Evolutionary conservation across 345 rosid genomes (phyloP), one percentile per base, ranked within the genome.

Genomic region (Cardamine resedifolia): DNA sequence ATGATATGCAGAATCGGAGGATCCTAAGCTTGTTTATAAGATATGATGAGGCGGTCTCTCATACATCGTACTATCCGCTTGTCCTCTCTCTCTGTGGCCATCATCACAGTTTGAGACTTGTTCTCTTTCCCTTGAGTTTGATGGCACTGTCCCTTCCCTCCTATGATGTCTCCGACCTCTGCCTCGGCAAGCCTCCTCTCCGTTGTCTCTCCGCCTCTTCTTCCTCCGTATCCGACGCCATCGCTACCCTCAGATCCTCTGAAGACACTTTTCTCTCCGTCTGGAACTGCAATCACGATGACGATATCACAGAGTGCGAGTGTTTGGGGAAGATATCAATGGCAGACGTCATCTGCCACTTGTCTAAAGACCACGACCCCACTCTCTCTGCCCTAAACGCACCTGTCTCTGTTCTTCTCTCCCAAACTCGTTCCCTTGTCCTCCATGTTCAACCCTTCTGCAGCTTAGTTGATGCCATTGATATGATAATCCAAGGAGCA

Each of bases 171-270:
- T 85, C 96, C 52, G 98, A 90, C 77, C 92, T 94, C 80, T 94
- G 97, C 77, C 87, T 94, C 23, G 98, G 96, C 60, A 94, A 94
- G 78, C 98, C 97, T 23, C 85, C 96, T 10, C 83, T 94, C 78
- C 85, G 75, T 83, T 80, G 86, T 33, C 86, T 94, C 49, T 51
- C 96, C 11, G 58, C 71, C 58, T 24, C 79, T 64, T 81, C 88
- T 14, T 80, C 90, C 73, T 80, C 96, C 61, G 81, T 92, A 23
- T 85, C 78, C 16, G 91, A 87, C 70, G 93, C 91, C 7, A 68
- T 93, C 23, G 60, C 80, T 36, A 86, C 83, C 53, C 84, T 94
- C 31, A 88, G 79, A 28, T 77, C 44, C 81, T 84, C 87, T 0
- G 90, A 81, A 4, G 92, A 87, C 20, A 72, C 47, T 70, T 85